phyloP scores from a whole-genome alignment of 2,329 filamentous ascomycete species.

The Zymoseptoria tritici region DNA sequence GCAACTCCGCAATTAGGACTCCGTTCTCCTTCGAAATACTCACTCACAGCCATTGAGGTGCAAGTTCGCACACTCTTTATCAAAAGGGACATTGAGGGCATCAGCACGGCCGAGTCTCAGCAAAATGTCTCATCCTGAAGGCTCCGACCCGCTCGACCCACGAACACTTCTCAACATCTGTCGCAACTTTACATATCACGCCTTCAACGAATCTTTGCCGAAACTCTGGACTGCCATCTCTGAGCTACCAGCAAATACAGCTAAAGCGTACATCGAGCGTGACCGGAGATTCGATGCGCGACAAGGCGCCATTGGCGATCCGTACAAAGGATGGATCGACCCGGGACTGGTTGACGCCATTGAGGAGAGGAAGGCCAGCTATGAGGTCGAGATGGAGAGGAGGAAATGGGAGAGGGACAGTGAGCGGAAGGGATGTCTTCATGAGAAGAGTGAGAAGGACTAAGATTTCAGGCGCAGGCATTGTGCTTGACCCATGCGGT shows the following conservation, averaged over 20 bases:
- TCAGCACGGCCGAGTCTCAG: not conserved
- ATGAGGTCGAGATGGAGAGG: conserved; percentile 8
- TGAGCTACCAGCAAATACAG: conserved; percentile 11
- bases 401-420: not conserved
- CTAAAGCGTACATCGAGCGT: conserved; percentile 11
- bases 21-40: not conserved
- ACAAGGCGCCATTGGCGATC: conserved; percentile 16
- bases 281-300: conserved; percentile 15
- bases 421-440: not conserved
- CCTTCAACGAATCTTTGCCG: conserved; percentile 11
- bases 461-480: too few species aligned
- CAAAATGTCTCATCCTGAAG: not conserved
- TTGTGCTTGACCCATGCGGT: too few species aligned
- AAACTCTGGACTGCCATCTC: conserved; percentile 7
- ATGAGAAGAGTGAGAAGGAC: not conserved
- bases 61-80: not conserved
- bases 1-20: not conserved
- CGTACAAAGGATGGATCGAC: conserved; percentile 14
- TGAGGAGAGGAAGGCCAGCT: conserved; percentile 7
- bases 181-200: conserved; percentile 6
- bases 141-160: conserved; percentile 11
- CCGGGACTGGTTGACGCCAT: conserved; percentile 15
- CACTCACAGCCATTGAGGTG: not conserved
- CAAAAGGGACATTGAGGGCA: too few species aligned
- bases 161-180: conserved; percentile 9